phyloP scores from a whole-genome alignment of 768 basidiomycete genomes.

The Mycena filopes region DNA sequence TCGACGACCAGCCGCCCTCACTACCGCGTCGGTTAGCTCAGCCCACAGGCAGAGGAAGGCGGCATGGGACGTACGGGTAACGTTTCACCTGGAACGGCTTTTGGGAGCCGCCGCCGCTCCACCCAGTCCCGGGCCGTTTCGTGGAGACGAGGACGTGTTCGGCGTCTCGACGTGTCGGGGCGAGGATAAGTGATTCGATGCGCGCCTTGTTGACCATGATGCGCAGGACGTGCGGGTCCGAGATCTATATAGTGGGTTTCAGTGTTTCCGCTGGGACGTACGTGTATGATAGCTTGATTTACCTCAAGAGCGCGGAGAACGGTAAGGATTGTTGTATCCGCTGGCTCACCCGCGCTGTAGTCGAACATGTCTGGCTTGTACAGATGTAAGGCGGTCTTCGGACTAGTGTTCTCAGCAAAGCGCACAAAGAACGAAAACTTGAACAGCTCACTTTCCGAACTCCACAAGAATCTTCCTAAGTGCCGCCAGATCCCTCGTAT shows the following conservation, averaged over 20 bases:
- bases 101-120: no score
- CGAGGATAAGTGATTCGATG: constrained; percentile 81
- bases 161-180: constrained; percentile 69
- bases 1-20: constrained; percentile 31
- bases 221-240: constrained; percentile 78
- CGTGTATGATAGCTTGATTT: no score
- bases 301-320: constrained; percentile 87
- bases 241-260: constrained; percentile 61
- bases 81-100: constrained; percentile 73
- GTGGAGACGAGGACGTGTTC: constrained; percentile 60
- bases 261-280: no score
- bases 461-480: constrained; percentile 68
- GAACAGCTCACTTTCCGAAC: constrained; percentile 68
- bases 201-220: constrained; percentile 78
- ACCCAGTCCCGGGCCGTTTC: constrained; percentile 66
- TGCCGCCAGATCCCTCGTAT: constrained; percentile 66
- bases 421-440: not conserved
- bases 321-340: constrained; percentile 66
- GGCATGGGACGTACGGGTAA: constrained; percentile 70
- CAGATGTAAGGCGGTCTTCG: constrained; percentile 65
- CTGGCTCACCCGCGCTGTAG: constrained; percentile 80
- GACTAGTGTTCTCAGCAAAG: constrained; percentile 45
- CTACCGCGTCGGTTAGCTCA: constrained; percentile 21
- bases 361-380: constrained; percentile 84
- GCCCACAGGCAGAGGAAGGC: not conserved